Evolutionary conservation across 2,329 filamentous ascomycete species (phyloP), one percentile per base, ranked within the genome.

Genomic region (Venturia nashicola): DNA sequence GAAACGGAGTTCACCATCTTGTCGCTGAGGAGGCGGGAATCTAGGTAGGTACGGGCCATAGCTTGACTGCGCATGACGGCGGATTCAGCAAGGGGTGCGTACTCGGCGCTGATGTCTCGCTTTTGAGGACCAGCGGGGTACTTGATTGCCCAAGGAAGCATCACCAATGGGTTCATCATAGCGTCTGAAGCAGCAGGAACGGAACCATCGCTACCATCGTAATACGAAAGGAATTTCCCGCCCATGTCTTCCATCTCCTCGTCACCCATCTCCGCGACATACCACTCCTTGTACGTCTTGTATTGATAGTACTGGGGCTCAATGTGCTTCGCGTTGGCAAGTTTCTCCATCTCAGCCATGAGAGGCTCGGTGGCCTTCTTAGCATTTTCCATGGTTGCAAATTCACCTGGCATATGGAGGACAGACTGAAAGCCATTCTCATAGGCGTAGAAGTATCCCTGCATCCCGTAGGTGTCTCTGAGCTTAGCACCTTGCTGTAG

Each of bases 271-370:
- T 59, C 61, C 8, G 61, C 64, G 12, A 46, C 44, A 46, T 65
- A 65, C 63, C 63, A 65, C 18, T 63, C 60, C 42, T 63, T 63
- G 59, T 65, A 65, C 3, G 60, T 63, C 61, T 65, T 65, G 61
- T 65, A 48, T 32, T 59, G 39, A 27, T 63, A 64, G 44, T 63
- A 65, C 20, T 62, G 27, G 27, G 54, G 43, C 18, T 48, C 42
- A 12, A 54, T 59, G 39, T 54, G 48, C 18, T 48, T 64, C 7
- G 42, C 63, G 3, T 59, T 59, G 43, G 59, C 59, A 11, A 65
- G 27, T 27, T 65, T 59, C 34, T 64, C 59, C 63, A 65, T 65
- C 18, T 64, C 51, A 20, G 32, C 60, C 43, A 54, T 54, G 4
- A 65, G 42, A 3, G 59, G 44, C 23, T 63, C 63, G 23, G 59